Conservation (phyloP, 2,329 filamentous ascomycete species). For the Pyricularia grisea region DNA sequence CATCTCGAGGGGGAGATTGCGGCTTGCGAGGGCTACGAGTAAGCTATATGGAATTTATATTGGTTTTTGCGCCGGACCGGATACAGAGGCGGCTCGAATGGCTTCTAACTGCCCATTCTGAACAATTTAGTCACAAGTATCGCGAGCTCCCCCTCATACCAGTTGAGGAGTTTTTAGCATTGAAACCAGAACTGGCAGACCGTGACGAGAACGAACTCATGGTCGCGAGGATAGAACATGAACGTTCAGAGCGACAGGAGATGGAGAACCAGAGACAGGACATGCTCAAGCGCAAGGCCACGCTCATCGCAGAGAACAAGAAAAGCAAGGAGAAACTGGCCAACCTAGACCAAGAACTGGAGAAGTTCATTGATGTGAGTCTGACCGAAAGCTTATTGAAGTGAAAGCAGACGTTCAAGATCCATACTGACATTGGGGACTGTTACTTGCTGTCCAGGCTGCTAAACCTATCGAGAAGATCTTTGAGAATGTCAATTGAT, state of each 20-base stretch:
- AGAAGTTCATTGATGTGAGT: constrained; percentile 84
- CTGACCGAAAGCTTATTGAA: not conserved
- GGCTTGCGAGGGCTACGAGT: constrained; percentile 89
- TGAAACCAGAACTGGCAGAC: constrained; percentile 65
- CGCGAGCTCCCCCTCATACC: constrained; percentile 77
- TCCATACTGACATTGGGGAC: not conserved
- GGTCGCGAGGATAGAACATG: constrained; percentile 84
- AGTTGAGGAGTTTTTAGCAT: constrained; percentile 67
- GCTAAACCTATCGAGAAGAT: constrained; percentile 82
- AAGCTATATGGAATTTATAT: constrained; percentile 21
- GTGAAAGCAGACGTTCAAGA: not conserved
- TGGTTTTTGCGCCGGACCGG: too few relatives aligned
- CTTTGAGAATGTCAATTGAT: constrained; percentile 63
- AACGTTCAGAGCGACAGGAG: constrained; percentile 73
- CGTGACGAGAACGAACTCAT: constrained; percentile 74
- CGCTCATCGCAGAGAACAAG: constrained; percentile 66
- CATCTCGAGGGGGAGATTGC: constrained; percentile 84
- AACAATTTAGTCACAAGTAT: constrained; percentile 64
- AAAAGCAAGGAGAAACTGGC: constrained; percentile 88
- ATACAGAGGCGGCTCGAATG: not conserved
- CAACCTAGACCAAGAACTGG: constrained; percentile 82
- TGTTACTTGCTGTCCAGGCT: constrained; percentile 38
- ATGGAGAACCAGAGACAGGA: constrained; percentile 78
- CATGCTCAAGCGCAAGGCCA: constrained; percentile 56
- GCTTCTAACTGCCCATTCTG: not conserved